Evolutionary conservation across 495 filamentous ascomycete genomes (phyloP).

Genomic region (Pseudomonodictys pantanalensis): DNA sequence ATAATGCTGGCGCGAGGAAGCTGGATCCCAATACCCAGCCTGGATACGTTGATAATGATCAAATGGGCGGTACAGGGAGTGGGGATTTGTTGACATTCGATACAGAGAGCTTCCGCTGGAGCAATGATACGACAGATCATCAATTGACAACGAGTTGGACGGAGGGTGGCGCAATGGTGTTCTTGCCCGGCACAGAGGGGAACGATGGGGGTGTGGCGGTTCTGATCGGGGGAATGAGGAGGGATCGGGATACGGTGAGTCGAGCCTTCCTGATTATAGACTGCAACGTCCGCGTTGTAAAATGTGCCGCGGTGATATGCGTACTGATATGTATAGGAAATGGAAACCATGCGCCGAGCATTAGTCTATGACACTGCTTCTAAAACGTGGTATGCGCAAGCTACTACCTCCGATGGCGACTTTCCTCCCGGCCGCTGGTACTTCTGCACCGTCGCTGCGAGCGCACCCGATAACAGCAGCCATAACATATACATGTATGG

Average conservation of each 20-base stretch:
- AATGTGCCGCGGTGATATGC: too few species aligned
- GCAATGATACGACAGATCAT: neutral
- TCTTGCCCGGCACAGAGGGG: neutral
- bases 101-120: neutral
- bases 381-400: neutral
- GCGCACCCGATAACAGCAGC: neutral
- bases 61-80: too few species aligned
- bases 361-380: neutral
- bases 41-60: too few species aligned
- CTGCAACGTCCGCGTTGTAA: too few species aligned
- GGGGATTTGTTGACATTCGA: neutral
- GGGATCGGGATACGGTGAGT: neutral
- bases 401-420: neutral
- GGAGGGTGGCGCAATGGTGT: neutral
- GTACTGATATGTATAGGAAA: neutral
- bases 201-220: neutral
- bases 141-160: neutral
- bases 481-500: slow-evolving; percentile 1
- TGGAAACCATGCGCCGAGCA: neutral
- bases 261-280: too few species aligned
- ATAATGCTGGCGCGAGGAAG: neutral
- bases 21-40: neutral
- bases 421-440: neutral
- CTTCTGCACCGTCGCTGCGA: neutral
- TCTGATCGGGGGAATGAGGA: neutral